Percentiles rank a stretch among this genome's conserved stretches.
Evolutionary conservation across 495 filamentous ascomycete species (phyloP).

Genomic region (Neurospora discreta): DNA sequence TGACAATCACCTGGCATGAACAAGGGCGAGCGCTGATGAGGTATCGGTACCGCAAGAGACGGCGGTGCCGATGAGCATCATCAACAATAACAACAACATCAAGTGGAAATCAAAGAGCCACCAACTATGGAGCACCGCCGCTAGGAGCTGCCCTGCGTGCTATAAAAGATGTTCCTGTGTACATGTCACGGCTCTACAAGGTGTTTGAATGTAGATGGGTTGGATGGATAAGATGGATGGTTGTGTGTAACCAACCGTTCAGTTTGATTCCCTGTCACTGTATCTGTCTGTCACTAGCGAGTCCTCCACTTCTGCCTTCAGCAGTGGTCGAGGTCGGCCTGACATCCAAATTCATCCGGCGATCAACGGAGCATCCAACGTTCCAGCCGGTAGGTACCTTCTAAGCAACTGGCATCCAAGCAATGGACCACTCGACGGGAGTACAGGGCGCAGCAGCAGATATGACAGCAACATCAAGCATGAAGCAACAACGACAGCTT

Average conservation of each 20-base stretch:
- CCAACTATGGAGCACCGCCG: neutral
- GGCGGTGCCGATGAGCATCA: neutral
- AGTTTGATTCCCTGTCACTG: neutral
- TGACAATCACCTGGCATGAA: neutral
- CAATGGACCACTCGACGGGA: neutral
- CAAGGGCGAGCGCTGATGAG: neutral
- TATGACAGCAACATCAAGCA: neutral
- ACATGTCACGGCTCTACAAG: neutral
- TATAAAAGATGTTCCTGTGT: neutral
- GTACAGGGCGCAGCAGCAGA: neutral
- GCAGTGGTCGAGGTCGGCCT: neutral
- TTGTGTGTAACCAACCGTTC: neutral
- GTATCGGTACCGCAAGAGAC: neutral
- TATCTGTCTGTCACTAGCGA: neutral
- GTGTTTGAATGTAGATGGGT: neutral
- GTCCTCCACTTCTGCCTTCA: neutral
- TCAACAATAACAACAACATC: neutral
- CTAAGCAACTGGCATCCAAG: neutral
- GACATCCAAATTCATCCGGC: neutral
- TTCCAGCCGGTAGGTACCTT: neutral
- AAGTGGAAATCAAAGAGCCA: neutral
- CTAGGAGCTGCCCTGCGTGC: neutral
- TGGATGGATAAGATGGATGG: neutral
- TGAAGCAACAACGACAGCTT: neutral
- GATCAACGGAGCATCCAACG: neutral